Conservation (phyloP, 2,329 filamentous ascomycete genomes). For the Fusarium nanum region DNA sequence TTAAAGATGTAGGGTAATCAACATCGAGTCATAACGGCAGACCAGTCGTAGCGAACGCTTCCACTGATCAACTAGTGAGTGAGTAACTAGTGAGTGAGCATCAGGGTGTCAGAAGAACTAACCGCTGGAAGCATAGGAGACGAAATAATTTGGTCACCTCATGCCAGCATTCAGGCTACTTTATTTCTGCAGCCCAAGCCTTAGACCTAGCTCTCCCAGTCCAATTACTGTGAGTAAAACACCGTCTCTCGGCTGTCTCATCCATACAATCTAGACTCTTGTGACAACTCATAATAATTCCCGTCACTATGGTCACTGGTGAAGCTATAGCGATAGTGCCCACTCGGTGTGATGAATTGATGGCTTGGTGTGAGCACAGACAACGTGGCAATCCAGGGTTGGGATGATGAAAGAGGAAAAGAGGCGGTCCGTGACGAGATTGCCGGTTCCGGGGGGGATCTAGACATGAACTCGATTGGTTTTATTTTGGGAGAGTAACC, state of each 20-base stretch:
- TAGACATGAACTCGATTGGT: not conserved
- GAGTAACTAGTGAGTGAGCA: too few relatives aligned
- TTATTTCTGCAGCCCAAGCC: too few relatives aligned
- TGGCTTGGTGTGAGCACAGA: slow-evolving; percentile 24
- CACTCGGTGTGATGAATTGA: not conserved
- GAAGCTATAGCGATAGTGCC: not conserved
- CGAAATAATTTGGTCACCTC: too few relatives aligned
- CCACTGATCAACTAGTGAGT: too few relatives aligned
- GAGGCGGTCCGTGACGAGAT: slow-evolving; percentile 39
- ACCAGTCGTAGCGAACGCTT: too few relatives aligned
- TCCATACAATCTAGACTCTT: not conserved
- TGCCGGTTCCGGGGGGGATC: slow-evolving; percentile 26
- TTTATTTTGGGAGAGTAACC: not conserved
- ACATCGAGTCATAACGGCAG: too few relatives aligned
- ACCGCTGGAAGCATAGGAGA: too few relatives aligned
- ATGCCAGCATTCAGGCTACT: too few relatives aligned
- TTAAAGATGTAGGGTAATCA: not conserved
- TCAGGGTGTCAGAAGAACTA: too few relatives aligned
- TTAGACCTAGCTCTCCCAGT: too few relatives aligned
- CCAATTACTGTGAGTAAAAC: too few relatives aligned
- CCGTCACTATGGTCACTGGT: not conserved
- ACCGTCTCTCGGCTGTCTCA: not conserved
- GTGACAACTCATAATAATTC: not conserved
- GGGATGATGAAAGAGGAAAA: slow-evolving; percentile 23
- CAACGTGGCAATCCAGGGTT: slow-evolving; percentile 47